phyloP scores from a whole-genome alignment of 148 eudicot genomes.

The Amaranthus cruentus region DNA sequence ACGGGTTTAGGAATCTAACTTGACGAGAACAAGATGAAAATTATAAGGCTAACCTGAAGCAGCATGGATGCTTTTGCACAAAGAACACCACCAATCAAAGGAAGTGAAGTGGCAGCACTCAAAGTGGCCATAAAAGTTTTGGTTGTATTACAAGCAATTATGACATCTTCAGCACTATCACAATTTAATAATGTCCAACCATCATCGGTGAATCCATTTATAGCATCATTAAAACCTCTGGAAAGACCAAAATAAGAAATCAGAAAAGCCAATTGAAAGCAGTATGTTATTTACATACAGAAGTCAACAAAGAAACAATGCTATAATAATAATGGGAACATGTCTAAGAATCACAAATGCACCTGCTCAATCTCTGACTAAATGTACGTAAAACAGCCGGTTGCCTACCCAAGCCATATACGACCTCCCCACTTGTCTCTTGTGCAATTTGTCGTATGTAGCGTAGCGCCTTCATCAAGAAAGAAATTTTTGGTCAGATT shows the following conservation, averaged over 20 bases:
- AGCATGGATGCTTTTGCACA: conserved; percentile 99
- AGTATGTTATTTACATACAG: not conserved
- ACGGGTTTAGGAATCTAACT: too few relatives aligned
- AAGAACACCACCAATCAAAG: conserved; percentile 67
- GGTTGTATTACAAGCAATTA: conserved; percentile 61
- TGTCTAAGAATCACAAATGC: not conserved
- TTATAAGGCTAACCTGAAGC: conserved; percentile 52
- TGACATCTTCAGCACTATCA: conserved; percentile 82
- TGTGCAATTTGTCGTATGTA: conserved; percentile 87
- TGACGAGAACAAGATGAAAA: not conserved
- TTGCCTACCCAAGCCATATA: conserved; percentile 82
- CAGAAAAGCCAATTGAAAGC: not conserved
- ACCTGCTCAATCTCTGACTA: conserved; percentile 94
- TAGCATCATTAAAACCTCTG: conserved; percentile 93
- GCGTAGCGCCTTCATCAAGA: conserved; percentile 64
- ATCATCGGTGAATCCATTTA: conserved; percentile 86
- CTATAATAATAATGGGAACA: not conserved
- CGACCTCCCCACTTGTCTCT: conserved; percentile 93
- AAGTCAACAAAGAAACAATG: not conserved
- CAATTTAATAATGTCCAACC: conserved; percentile 81
- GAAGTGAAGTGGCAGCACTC: conserved; percentile 37
- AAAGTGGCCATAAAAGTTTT: conserved; percentile 45
- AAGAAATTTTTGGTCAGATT: not conserved
- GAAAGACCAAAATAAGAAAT: conserved; percentile 6
- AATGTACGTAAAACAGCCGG: conserved; percentile 90